Evolutionary conservation across 768 basidiomycete species (phyloP).

Genomic region (Podaxis sp.): DNA sequence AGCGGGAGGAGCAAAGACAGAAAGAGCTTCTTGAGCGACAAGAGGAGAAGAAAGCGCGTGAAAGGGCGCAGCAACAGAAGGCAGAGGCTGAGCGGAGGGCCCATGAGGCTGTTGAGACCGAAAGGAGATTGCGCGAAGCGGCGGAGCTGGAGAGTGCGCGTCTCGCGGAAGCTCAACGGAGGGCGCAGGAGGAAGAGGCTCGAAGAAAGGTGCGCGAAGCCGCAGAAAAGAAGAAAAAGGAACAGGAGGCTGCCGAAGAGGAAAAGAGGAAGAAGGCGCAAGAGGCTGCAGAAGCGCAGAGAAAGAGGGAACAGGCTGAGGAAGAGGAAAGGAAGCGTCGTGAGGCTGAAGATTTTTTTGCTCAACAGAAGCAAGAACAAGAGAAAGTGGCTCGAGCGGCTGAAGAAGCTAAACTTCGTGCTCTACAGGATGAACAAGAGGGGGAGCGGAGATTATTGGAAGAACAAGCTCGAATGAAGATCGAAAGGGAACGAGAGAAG

Average conservation of each 20-base stretch:
- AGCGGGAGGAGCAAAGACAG: slow-evolving; percentile 1
- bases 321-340: background rate
- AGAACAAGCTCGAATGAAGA: slow-evolving; percentile 8
- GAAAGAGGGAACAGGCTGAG: slow-evolving; percentile 1
- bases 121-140: background rate
- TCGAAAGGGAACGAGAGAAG: background rate
- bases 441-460: slow-evolving; percentile 1
- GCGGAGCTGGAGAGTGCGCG: background rate
- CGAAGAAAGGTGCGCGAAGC: background rate
- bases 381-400: background rate
- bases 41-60: slow-evolving; percentile 10
- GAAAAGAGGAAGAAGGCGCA: background rate
- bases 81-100: background rate
- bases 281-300: background rate
- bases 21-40: background rate
- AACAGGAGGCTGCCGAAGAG: background rate
- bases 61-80: background rate
- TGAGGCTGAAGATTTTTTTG: background rate
- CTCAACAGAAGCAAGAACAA: background rate
- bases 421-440: background rate
- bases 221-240: background rate
- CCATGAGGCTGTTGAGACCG: background rate
- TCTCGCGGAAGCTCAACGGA: background rate
- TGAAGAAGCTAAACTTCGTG: background rate
- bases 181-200: background rate